Conservation (phyloP, 75 land plant genomes). For the Ceratopteris richardii region DNA sequence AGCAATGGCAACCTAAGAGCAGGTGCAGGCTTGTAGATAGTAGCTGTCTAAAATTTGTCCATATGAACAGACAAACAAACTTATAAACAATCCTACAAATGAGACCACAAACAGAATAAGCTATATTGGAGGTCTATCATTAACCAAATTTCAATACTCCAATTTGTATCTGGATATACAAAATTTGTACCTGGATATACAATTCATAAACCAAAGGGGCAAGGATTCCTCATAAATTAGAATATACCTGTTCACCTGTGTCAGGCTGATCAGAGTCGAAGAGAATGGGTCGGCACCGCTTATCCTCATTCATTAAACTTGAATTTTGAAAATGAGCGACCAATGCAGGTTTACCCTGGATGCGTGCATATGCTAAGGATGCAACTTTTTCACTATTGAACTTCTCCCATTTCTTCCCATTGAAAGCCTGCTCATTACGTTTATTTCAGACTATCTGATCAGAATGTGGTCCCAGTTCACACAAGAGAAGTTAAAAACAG, state of each 20-base stretch:
- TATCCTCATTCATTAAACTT: constrained; percentile 48
- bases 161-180: no score
- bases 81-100: no score
- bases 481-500: neutral
- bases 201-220: no score
- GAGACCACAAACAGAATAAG: no score
- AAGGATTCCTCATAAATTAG: no score
- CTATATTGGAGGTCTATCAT: no score
- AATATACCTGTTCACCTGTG: constrained; percentile 36
- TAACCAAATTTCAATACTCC: no score
- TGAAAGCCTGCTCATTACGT: constrained; percentile 22
- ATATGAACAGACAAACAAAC: no score
- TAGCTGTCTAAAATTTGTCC: no score
- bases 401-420: constrained; percentile 51
- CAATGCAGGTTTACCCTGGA: constrained; percentile 43
- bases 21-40: no score
- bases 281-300: constrained; percentile 44
- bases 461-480: neutral
- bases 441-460: neutral
- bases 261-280: constrained; percentile 39
- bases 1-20: no score
- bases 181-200: no score
- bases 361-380: constrained; percentile 44
- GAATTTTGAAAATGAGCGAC: constrained; percentile 47
- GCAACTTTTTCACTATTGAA: constrained; percentile 50